These are phyloP conservation scores for Nakazawaea ishiwadae DNA, from an alignment of 805 yeast genomes.

Conservation along the genomic window DNA sequence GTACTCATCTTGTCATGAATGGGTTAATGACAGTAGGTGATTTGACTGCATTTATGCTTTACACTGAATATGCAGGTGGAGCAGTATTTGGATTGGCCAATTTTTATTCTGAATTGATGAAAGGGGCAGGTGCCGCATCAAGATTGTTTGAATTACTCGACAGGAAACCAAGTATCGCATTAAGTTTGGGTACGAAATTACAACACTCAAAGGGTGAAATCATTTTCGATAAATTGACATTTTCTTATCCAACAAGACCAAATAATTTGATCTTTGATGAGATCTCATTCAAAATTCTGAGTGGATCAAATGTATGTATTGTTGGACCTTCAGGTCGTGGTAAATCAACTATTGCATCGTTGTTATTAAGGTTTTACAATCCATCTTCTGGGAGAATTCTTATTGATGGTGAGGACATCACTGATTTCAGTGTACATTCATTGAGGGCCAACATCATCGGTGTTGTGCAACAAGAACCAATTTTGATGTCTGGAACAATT, in stretches of 20 bases:
- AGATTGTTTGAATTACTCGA: conserved; percentile 85
- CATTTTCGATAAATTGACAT: conserved; percentile 61
- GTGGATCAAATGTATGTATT: conserved; percentile 87
- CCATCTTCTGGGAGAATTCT: conserved; percentile 63
- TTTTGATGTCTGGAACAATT: conserved; percentile 80
- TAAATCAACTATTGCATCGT: conserved; percentile 81
- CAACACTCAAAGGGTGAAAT: conserved; percentile 47
- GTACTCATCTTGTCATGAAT: conserved; percentile 70
- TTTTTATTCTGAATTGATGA: conserved; percentile 91
- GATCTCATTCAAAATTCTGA: conserved; percentile 56
- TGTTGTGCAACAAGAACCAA: conserved; percentile 90
- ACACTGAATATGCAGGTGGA: conserved; percentile 89
- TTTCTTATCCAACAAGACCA: conserved; percentile 84
- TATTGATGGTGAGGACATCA: conserved; percentile 64
- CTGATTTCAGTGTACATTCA: conserved; percentile 67
- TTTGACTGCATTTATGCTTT: conserved; percentile 88
- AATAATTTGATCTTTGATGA: conserved; percentile 61
- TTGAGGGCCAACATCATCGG: conserved; percentile 71
- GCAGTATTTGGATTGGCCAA: conserved; percentile 89
- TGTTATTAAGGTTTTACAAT: conserved; percentile 79
- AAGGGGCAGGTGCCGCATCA: conserved; percentile 95
- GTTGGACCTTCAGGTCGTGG: conserved; percentile 98
- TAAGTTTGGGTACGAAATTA: conserved; percentile 56
- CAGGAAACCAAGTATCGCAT: conserved; percentile 66
- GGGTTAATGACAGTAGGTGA: conserved; percentile 85